phyloP scores from a whole-genome alignment of 306 rosid genomes.

The Malus orientalis region DNA sequence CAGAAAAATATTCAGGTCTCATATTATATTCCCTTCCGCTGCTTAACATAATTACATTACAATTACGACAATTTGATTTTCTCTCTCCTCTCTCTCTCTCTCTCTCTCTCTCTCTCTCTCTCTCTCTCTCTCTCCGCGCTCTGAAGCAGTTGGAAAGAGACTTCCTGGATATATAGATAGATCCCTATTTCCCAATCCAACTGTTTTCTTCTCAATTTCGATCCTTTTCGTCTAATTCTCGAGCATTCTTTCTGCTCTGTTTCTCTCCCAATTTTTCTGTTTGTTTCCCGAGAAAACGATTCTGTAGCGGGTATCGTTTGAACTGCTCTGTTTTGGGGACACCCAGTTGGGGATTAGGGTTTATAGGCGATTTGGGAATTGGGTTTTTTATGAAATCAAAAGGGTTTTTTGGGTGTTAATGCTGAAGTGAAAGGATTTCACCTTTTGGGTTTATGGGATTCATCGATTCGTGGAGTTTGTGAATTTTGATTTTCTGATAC shows the following conservation, averaged over 20 bases:
- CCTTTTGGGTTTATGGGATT: slow-evolving; percentile 14
- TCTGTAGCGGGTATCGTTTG: background rate
- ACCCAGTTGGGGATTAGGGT: slow-evolving; percentile 51
- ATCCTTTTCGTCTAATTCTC: slow-evolving; percentile 20
- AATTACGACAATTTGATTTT: background rate
- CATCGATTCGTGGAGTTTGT: slow-evolving; percentile 11
- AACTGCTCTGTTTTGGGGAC: slow-evolving; percentile 62
- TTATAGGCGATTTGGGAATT: slow-evolving; percentile 19
- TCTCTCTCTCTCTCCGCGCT: background rate
- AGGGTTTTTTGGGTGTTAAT: slow-evolving; percentile 8
- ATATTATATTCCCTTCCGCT: background rate
- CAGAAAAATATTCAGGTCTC: slow-evolving; percentile 1
- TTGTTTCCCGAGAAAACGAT: slow-evolving; percentile 2
- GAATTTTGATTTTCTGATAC: background rate
- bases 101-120: background rate
- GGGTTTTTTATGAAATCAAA: slow-evolving; percentile 20
- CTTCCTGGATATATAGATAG: slow-evolving; percentile 28
- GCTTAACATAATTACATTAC: slow-evolving; percentile 17
- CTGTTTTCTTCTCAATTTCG: slow-evolving; percentile 16
- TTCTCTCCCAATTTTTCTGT: slow-evolving; percentile 4
- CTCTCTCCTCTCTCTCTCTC: slow-evolving; percentile 10
- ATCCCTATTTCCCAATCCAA: slow-evolving; percentile 53
- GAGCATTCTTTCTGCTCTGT: slow-evolving; percentile 25
- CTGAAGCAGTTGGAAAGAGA: slow-evolving; percentile 16
- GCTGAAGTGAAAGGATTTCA: background rate